These are phyloP conservation scores for Pythium chondricola DNA, from an alignment of 352 stramenopile genomes.

Conservation along the genomic window DNA sequence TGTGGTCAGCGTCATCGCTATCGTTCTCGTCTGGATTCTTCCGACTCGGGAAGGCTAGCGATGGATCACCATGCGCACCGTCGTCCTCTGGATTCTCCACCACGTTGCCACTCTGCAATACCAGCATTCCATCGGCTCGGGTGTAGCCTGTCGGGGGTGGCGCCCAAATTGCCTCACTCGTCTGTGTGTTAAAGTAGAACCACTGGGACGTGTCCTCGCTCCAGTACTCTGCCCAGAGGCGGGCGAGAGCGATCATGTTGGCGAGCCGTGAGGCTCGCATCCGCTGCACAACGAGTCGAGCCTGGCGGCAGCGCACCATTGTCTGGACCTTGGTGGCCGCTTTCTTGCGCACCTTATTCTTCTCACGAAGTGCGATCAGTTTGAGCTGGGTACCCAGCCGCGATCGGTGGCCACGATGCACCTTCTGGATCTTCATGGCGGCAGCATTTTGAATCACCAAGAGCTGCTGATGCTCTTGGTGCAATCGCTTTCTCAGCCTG, in stretches of 20 bases:
- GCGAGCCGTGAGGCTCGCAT: constrained; percentile 28
- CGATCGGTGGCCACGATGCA: constrained; percentile 70
- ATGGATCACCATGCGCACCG: constrained; percentile 24
- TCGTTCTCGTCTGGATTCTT: constrained; percentile 8
- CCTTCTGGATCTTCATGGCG: constrained; percentile 54
- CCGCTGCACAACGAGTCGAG: constrained; percentile 27
- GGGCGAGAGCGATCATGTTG: constrained; percentile 38
- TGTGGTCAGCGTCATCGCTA: background rate
- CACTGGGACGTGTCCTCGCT: constrained; percentile 60
- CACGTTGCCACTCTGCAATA: constrained; percentile 62
- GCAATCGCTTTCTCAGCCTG: constrained; percentile 23
- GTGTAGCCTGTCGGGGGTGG: constrained; percentile 66
- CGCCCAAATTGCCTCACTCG: constrained; percentile 61
- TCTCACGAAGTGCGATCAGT: constrained; percentile 50
- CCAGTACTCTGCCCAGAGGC: constrained; percentile 71
- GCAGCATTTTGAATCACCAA: constrained; percentile 30
- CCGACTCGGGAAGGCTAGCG: constrained; percentile 15
- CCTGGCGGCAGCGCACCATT: constrained; percentile 37
- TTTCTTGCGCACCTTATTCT: constrained; percentile 37
- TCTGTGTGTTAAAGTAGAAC: constrained; percentile 81
- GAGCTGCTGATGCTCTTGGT: constrained; percentile 23
- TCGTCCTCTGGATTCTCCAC: constrained; percentile 51
- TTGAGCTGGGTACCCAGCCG: constrained; percentile 66
- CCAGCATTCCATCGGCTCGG: constrained; percentile 53
- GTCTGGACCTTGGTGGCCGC: constrained; percentile 70